A percentile compares a stretch with the other conserved stretches of the same genome.
Evolutionary conservation across 177 flowering plant species (phyloP).

Genomic region (Tripterygium wilfordii): DNA sequence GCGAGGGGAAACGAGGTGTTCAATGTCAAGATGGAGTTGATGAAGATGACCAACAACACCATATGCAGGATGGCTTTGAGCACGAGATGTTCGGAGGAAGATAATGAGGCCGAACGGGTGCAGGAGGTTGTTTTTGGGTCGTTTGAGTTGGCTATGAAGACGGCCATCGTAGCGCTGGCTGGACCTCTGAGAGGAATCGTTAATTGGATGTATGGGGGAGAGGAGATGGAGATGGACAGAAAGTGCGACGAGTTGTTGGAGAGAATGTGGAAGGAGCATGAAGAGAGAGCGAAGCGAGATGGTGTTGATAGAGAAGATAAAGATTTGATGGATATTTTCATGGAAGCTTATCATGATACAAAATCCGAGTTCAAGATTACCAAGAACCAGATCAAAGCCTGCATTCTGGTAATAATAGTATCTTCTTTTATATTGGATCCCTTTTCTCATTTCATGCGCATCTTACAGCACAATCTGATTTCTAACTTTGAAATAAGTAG

Average conservation of each 20-base stretch:
- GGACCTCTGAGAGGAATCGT: conserved; percentile 2
- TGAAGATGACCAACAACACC: conserved; percentile 3
- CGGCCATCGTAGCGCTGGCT: not conserved
- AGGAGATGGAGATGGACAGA: not conserved
- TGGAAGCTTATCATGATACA: conserved; percentile 3
- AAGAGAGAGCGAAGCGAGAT: conserved; percentile 1
- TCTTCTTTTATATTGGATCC: not conserved
- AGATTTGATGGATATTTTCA: conserved; percentile 6
- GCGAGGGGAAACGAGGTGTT: not conserved
- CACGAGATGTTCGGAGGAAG: not conserved
- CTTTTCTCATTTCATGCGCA: no score
- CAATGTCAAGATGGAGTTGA: not conserved
- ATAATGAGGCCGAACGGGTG: not conserved
- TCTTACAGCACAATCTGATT: no score
- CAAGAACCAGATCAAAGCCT: conserved; percentile 1
- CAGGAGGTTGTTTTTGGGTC: not conserved
- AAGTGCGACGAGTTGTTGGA: conserved; percentile 4
- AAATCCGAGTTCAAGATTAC: conserved; percentile 1
- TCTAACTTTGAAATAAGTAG: no score
- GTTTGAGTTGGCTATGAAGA: not conserved
- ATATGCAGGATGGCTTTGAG: conserved; percentile 1
- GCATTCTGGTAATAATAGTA: not conserved
- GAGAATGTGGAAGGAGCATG: conserved; percentile 3
- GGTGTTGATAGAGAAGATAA: not conserved
- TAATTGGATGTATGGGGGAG: not conserved